Conservation (phyloP, 805 yeast genomes). For the Wickerhamomyces mucosus region DNA sequence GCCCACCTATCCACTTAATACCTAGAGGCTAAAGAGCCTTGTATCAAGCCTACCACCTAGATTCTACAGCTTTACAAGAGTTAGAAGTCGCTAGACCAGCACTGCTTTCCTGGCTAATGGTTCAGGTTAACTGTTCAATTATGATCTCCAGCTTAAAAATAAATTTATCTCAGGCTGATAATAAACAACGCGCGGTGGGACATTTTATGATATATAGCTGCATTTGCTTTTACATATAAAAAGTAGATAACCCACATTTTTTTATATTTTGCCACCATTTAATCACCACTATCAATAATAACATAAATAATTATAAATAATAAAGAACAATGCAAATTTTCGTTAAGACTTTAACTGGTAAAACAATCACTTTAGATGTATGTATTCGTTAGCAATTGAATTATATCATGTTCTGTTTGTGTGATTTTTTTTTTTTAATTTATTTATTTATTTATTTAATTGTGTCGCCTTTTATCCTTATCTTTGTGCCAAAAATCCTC, state of each 20-base stretch:
- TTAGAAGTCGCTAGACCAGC: too few relatives aligned
- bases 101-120: too few relatives aligned
- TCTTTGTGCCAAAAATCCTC: constrained; percentile 4
- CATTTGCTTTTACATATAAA: constrained; percentile 4
- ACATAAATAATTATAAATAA: constrained; percentile 13
- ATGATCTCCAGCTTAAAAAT: too few relatives aligned
- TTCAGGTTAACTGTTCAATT: too few relatives aligned
- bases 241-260: constrained; percentile 8
- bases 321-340: constrained; percentile 64
- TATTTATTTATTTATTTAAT: constrained; percentile 1
- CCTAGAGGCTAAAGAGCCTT: too few relatives aligned
- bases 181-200: neutral
- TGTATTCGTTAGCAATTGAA: too few relatives aligned
- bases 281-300: constrained; percentile 2
- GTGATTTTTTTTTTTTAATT: neutral
- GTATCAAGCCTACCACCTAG: too few relatives aligned
- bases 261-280: constrained; percentile 3
- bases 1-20: too few relatives aligned
- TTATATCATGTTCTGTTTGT: too few relatives aligned
- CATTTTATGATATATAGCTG: constrained; percentile 5
- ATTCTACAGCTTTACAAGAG: too few relatives aligned
- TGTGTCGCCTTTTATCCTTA: constrained; percentile 9
- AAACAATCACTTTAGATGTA: constrained; percentile 73
- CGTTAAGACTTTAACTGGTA: constrained; percentile 84
- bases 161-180: neutral